Base-by-base conservation (phyloP, 1,139 yeast species). In the Wickerhamiella infanticola region DNA sequence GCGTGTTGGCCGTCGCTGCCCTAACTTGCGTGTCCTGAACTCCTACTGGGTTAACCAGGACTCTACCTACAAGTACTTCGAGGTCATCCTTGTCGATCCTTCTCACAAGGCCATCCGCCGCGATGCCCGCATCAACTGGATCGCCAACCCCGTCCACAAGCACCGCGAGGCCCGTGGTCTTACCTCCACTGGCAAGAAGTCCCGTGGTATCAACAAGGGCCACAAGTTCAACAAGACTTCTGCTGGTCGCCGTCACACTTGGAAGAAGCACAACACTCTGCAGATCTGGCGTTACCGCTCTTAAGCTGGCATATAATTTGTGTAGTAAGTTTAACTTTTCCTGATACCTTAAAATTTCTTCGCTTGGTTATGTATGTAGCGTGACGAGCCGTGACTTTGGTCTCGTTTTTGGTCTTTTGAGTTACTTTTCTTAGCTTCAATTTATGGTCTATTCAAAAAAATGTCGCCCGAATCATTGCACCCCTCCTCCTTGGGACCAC, bases 201-300 rank as follows among this genome's bases (percentile, higher is more conserved):
- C 95, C 75, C 83, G 98, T 80, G 98, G 98, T 84, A 85, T 90
- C 81, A 85, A 86, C 94, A 90, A 88, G 83, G 98, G 98, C 70
- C 98, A 90, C 88, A 77, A 77, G 72, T 90, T 67, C 95, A 79
- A 81, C 95, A 86, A 88, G 81, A 88, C 97, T 79, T 73, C 75
- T 65, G 86, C 95, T 64, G 97, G 70, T 70, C 88, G 96, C 77
- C 84, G 95, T 74, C 94, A 88, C 85, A 90, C 88, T 76, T 90
- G 98, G 98, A 90, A 90, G 85, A 85, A 80, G 74, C 90, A 90
- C 79, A 90, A 90, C 93, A 90, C 98, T 63, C 80, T 90, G 70
- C 82, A 94, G 64, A 77, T 90, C 75, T 90, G 98, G 97, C 85
- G 98, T 82, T 90, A 90, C 95, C 88, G 98, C 81, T 79, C 33